A percentile compares a stretch with the other conserved stretches of the same genome.
Conservation (phyloP, 2,329 filamentous ascomycete genomes). For the Diaporthe destruens region DNA sequence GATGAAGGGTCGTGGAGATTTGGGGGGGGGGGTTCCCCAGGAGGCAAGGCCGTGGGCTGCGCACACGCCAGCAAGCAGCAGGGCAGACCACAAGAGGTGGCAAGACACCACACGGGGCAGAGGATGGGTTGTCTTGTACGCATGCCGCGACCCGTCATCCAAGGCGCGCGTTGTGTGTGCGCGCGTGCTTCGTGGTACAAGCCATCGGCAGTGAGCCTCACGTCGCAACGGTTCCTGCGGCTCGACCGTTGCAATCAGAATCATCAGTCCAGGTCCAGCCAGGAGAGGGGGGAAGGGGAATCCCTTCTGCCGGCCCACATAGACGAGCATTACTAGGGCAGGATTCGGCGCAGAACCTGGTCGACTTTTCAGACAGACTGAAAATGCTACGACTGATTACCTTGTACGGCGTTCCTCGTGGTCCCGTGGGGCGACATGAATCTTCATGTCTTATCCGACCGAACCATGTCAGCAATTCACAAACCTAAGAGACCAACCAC, state of each 20-base stretch:
- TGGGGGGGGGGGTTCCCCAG: background rate
- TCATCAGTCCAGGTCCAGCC: background rate
- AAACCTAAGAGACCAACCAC: background rate
- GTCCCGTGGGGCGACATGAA: background rate
- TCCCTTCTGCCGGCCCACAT: background rate
- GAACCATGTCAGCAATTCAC: background rate
- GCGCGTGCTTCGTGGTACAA: conserved; percentile 5
- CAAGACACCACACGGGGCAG: conserved; percentile 3
- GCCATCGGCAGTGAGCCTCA: background rate
- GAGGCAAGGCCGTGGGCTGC: background rate
- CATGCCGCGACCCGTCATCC: conserved; percentile 11
- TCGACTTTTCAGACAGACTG: background rate
- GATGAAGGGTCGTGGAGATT: background rate
- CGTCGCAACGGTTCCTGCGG: conserved; percentile 27
- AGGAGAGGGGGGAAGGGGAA: background rate
- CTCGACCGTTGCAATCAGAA: background rate
- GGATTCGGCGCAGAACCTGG: background rate
- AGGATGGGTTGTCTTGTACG: background rate
- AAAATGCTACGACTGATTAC: background rate
- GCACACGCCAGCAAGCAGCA: background rate
- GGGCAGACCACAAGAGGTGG: background rate
- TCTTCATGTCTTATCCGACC: background rate
- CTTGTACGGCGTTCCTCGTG: background rate
- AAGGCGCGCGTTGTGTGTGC: background rate
- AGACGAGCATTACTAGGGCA: too few relatives aligned